Evolutionary conservation across 805 yeast genomes (phyloP).

Genomic region (Metschnikowia aberdeeniae): DNA sequence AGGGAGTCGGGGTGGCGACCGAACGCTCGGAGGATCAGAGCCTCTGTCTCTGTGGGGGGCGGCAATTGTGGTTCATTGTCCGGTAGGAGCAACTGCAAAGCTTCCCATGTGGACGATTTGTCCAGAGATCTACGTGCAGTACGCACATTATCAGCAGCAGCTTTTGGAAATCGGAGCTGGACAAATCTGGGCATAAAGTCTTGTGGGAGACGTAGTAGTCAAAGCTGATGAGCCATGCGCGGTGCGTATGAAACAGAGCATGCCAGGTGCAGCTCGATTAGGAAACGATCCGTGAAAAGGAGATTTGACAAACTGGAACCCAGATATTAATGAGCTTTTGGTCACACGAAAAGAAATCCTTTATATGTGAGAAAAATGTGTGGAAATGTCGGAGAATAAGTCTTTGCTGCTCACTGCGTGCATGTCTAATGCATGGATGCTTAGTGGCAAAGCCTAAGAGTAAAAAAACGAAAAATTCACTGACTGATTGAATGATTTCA

Average conservation of each 20-base stretch:
- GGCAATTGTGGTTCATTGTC: slow-evolving; percentile 3
- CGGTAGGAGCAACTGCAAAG: slow-evolving; percentile 11
- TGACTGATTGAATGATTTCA: too few relatives aligned
- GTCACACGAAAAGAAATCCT: too few relatives aligned
- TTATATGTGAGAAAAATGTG: too few relatives aligned
- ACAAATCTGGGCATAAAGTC: not conserved
- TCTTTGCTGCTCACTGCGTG: too few relatives aligned
- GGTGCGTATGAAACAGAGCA: not conserved
- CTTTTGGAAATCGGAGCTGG: not conserved
- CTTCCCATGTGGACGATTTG: slow-evolving; percentile 14
- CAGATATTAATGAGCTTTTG: too few relatives aligned
- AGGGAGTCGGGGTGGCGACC: slow-evolving; percentile 7
- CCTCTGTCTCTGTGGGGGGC: slow-evolving; percentile 12
- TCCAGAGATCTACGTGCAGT: slow-evolving; percentile 2
- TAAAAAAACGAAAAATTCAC: too few relatives aligned
- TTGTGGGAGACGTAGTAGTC: not conserved
- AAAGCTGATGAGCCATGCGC: slow-evolving; percentile 1
- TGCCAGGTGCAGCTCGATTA: too few relatives aligned
- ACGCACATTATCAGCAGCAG: not conserved
- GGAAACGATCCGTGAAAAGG: too few relatives aligned
- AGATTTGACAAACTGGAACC: too few relatives aligned
- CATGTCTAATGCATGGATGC: too few relatives aligned
- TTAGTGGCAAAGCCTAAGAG: too few relatives aligned
- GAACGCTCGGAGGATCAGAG: slow-evolving; percentile 11
- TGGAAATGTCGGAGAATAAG: too few relatives aligned